Evolutionary conservation across 164 flowering plant genomes (phyloP).

Genomic region (Sedum album): DNA sequence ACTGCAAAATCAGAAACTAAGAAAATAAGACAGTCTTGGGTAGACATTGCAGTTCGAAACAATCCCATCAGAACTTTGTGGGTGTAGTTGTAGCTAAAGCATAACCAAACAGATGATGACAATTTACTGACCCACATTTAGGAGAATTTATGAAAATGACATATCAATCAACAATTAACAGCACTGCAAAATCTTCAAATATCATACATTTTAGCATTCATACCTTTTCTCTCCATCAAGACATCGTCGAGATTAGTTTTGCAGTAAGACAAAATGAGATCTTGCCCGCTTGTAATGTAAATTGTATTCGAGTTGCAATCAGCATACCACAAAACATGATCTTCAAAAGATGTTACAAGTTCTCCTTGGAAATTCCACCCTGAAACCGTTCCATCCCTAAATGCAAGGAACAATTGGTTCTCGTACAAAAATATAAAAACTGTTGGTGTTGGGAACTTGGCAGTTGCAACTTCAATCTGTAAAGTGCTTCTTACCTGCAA

Average conservation of each 20-base stretch:
- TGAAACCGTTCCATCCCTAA: constrained; percentile 83
- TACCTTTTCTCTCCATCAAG: constrained; percentile 73
- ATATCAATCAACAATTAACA: neutral
- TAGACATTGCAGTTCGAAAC: neutral
- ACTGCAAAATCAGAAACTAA: constrained; percentile 32
- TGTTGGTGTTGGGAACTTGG: constrained; percentile 91
- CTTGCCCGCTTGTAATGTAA: constrained; percentile 95
- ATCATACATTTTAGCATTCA: neutral
- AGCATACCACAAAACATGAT: constrained; percentile 90
- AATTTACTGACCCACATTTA: too few species aligned
- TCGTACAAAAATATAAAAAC: constrained; percentile 94
- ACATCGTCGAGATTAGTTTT: constrained; percentile 81
- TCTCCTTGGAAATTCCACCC: constrained; percentile 97
- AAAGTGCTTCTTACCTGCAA: constrained; percentile 72
- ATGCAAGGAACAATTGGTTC: constrained; percentile 87
- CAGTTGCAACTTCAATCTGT: constrained; percentile 71
- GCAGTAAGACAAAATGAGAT: constrained; percentile 96
- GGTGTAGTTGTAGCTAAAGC: neutral
- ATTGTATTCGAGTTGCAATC: constrained; percentile 24
- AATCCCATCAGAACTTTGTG: neutral
- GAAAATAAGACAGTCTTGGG: neutral
- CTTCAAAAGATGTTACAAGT: constrained; percentile 94
- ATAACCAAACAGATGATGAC: neutral
- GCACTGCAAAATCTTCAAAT: neutral
- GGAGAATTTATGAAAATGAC: too few species aligned